Conservation (phyloP, 192 early-diverging fungal species). For the Entrophospora sp. region DNA sequence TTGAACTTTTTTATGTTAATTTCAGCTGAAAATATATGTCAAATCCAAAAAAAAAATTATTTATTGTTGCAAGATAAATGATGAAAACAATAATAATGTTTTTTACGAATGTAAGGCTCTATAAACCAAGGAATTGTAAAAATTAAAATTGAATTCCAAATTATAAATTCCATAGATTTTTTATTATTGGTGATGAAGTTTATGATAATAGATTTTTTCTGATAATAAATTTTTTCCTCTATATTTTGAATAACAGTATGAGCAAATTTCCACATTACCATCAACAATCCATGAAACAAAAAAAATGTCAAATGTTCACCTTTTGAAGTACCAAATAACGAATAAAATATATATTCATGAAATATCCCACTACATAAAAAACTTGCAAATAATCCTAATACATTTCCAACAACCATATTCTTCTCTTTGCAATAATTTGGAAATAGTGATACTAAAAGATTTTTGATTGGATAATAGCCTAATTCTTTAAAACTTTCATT, state of each 20-base stretch:
- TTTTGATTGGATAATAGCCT: background rate
- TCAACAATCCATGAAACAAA: background rate
- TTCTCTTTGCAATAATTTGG: no score
- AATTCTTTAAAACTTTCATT: background rate
- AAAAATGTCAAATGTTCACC: constrained; percentile 6
- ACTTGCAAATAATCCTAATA: background rate
- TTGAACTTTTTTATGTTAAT: no score
- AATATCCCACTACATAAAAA: background rate
- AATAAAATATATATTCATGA: background rate
- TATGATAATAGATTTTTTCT: no score
- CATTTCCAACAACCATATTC: background rate
- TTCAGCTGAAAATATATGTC: no score
- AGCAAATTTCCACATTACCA: background rate
- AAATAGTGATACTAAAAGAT: no score
- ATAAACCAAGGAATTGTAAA: constrained; percentile 2
- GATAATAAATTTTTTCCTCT: background rate
- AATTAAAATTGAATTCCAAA: background rate
- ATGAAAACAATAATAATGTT: background rate
- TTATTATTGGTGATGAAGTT: background rate
- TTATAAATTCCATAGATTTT: background rate
- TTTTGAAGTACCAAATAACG: background rate
- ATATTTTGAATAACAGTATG: background rate
- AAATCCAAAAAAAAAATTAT: no score
- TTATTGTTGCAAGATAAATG: background rate
- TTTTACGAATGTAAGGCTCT: background rate